Evolutionary conservation across 345 rosid species (phyloP).

Genomic region (Pugionium dolabratum): DNA sequence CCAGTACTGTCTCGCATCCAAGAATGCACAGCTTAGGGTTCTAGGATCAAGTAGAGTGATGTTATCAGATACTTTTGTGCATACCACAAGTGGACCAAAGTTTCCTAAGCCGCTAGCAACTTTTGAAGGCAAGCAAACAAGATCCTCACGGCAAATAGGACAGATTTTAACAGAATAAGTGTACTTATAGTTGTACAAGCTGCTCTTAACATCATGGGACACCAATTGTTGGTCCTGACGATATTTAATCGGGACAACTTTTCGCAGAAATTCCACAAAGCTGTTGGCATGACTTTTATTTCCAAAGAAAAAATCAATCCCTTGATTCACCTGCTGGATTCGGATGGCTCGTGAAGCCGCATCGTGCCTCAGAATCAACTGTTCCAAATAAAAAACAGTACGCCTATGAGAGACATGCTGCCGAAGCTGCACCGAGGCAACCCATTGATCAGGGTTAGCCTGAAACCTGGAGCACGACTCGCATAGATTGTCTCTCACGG

Average conservation of each 20-base stretch:
- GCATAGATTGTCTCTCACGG: constrained; percentile 54
- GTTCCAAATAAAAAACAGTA: constrained; percentile 58
- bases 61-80: constrained; percentile 58
- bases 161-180: constrained; percentile 62
- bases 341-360: constrained; percentile 53
- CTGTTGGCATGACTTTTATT: constrained; percentile 56
- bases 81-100: constrained; percentile 61
- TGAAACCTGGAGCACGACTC: constrained; percentile 55
- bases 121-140: constrained; percentile 51
- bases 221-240: constrained; percentile 54
- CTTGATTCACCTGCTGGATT: constrained; percentile 60
- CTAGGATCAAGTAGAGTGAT: constrained; percentile 56
- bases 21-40: constrained; percentile 49
- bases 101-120: constrained; percentile 53
- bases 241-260: constrained; percentile 52
- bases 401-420: constrained; percentile 66
- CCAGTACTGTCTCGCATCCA: constrained; percentile 60
- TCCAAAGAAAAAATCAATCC: constrained; percentile 63
- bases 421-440: constrained; percentile 59
- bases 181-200: constrained; percentile 55
- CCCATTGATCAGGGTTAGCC: constrained; percentile 70
- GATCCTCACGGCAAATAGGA: constrained; percentile 63
- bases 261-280: constrained; percentile 59
- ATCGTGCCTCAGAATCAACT: constrained; percentile 58
- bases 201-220: constrained; percentile 61